Conservation (phyloP, 768 basidiomycete species). For the Boletellus ananas region DNA sequence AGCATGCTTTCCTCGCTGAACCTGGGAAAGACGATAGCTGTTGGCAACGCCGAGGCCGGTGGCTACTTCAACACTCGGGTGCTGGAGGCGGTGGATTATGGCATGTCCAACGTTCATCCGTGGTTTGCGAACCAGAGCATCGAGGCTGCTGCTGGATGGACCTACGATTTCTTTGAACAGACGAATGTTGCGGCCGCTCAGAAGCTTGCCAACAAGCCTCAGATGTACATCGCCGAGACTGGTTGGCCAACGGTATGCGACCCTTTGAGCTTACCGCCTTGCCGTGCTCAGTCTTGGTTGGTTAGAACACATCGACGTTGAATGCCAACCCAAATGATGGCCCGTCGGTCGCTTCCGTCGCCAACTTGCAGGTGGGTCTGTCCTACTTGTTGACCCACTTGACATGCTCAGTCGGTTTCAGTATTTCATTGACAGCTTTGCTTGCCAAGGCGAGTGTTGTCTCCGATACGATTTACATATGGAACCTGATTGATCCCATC, state of each 20-base stretch:
- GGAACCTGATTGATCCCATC: conserved; percentile 5
- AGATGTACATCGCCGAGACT: conserved; percentile 93
- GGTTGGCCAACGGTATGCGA: conserved; percentile 72
- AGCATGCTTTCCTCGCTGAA: conserved; percentile 51
- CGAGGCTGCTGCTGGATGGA: conserved; percentile 74
- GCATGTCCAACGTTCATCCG: conserved; percentile 88
- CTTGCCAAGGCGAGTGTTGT: conserved; percentile 47
- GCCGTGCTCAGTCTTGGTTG: conserved; percentile 2
- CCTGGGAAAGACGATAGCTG: conserved; percentile 56
- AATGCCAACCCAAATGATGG: conserved; percentile 61
- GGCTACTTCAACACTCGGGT: conserved; percentile 76
- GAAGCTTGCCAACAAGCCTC: conserved; percentile 62
- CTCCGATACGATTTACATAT: neutral
- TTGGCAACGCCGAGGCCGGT: conserved; percentile 86
- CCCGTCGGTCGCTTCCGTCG: conserved; percentile 55
- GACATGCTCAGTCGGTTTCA: conserved; percentile 31
- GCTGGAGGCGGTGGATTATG: conserved; percentile 61
- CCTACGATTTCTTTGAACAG: conserved; percentile 67
- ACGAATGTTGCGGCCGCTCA: conserved; percentile 59
- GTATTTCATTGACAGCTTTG: conserved; percentile 80
- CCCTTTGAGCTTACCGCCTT: neutral
- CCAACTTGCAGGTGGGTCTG: conserved; percentile 52
- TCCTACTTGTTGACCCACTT: neutral
- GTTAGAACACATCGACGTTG: conserved; percentile 54
- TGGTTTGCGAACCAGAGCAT: conserved; percentile 87